A percentile compares a stretch with the other conserved stretches of the same genome.
Conservation (phyloP, 164 flowering plant genomes). For the Liriodendron chinense region DNA sequence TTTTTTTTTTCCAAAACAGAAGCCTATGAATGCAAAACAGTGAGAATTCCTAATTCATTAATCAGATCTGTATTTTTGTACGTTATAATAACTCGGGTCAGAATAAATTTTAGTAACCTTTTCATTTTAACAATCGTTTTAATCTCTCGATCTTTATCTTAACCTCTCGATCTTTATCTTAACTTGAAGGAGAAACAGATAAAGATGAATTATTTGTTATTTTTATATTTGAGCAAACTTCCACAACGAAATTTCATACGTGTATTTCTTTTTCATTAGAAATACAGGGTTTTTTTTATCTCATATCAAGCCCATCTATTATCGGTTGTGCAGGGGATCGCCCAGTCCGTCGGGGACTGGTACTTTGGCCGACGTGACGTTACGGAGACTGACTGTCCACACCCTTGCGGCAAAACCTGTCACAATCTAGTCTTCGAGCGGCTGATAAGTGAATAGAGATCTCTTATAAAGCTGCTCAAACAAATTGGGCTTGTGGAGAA, state of each 20-base stretch:
- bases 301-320: neutral
- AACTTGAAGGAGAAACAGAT: neutral
- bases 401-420: slow-evolving; percentile 75
- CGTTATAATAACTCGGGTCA: no score
- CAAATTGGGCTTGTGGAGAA: no score
- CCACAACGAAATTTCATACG: neutral
- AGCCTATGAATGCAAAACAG: no score
- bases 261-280: neutral
- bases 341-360: slow-evolving; percentile 82
- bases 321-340: slow-evolving; percentile 52
- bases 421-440: slow-evolving; percentile 59
- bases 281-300: neutral
- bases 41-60: no score
- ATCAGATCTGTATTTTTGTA: no score
- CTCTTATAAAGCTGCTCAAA: no score
- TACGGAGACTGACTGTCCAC: slow-evolving; percentile 62
- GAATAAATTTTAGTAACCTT: no score
- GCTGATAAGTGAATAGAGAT: neutral
- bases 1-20: no score
- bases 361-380: slow-evolving; percentile 53
- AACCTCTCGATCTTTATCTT: no score
- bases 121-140: no score
- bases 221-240: neutral
- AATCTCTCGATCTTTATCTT: no score
- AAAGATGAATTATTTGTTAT: neutral